Evolutionary conservation across 1,284 basidiomycete genomes (phyloP).

Genomic region (Ganoderma lingzhi): DNA sequence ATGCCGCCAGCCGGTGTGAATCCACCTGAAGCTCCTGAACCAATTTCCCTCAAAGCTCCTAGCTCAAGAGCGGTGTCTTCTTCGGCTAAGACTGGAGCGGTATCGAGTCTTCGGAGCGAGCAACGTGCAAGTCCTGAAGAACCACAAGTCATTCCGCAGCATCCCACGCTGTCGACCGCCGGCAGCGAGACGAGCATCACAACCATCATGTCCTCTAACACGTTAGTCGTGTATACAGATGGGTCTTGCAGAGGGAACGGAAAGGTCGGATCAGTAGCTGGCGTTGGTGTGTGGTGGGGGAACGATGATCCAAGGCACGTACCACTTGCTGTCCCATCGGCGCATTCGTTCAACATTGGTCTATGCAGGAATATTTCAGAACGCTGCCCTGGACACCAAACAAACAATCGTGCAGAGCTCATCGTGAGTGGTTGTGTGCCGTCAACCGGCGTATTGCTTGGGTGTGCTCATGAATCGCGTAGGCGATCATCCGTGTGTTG

Average conservation of each 20-base stretch:
- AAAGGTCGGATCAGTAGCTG: conserved; percentile 61
- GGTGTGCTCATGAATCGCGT: neutral
- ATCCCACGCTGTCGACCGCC: neutral
- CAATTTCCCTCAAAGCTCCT: neutral
- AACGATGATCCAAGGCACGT: conserved; percentile 62
- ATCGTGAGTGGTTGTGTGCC: conserved; percentile 58
- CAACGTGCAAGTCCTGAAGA: neutral
- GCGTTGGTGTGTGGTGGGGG: conserved; percentile 84
- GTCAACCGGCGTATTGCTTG: neutral
- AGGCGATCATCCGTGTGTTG: conserved; percentile 81
- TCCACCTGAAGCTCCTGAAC: neutral
- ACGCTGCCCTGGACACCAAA: conserved; percentile 84
- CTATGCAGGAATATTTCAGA: conserved; percentile 73
- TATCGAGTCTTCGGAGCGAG: neutral
- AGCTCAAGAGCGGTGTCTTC: neutral
- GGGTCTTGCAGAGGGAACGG: conserved; percentile 86
- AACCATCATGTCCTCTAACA: conserved; percentile 26
- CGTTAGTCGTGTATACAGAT: conserved; percentile 76
- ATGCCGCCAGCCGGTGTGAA: neutral
- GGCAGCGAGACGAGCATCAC: neutral
- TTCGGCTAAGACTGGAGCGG: neutral
- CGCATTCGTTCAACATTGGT: neutral
- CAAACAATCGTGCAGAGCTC: conserved; percentile 90
- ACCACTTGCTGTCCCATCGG: neutral
- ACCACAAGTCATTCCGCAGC: neutral